Conservation (phyloP, 805 yeast species). For the Jamesozyma piceae region DNA sequence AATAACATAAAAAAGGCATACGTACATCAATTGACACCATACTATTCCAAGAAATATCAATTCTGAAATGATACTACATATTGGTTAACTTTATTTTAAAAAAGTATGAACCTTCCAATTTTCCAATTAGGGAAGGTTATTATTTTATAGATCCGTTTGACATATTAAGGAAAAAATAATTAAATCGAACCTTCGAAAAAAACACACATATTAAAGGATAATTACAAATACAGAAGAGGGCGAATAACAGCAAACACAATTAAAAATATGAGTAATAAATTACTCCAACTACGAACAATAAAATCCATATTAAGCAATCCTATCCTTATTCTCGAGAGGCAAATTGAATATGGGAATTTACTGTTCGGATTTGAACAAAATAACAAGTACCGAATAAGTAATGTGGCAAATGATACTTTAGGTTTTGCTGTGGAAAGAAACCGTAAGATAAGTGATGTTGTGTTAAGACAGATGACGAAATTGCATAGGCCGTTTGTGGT, state of each 20-base stretch:
- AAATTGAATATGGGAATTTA: constrained; percentile 79
- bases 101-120: too few relatives aligned
- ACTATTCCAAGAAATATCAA: too few relatives aligned
- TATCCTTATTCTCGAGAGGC: constrained; percentile 76
- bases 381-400: constrained; percentile 65
- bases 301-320: constrained; percentile 55
- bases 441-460: constrained; percentile 51
- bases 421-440: constrained; percentile 83
- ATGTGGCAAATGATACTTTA: constrained; percentile 59
- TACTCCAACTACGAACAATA: constrained; percentile 5
- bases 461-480: constrained; percentile 76
- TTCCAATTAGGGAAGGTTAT: too few relatives aligned
- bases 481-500: constrained; percentile 80
- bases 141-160: too few relatives aligned
- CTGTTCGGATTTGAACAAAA: constrained; percentile 88
- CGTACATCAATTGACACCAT: too few relatives aligned
- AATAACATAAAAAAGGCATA: too few relatives aligned
- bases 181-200: too few relatives aligned
- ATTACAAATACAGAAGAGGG: too few relatives aligned
- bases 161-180: too few relatives aligned
- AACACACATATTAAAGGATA: neutral
- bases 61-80: too few relatives aligned
- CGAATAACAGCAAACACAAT: neutral
- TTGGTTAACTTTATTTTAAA: too few relatives aligned
- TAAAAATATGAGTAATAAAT: neutral